Evolutionary conservation across 2,329 filamentous ascomycete genomes (phyloP), one percentile per base, ranked within the genome.

Genomic region (Fusarium nelsonii): DNA sequence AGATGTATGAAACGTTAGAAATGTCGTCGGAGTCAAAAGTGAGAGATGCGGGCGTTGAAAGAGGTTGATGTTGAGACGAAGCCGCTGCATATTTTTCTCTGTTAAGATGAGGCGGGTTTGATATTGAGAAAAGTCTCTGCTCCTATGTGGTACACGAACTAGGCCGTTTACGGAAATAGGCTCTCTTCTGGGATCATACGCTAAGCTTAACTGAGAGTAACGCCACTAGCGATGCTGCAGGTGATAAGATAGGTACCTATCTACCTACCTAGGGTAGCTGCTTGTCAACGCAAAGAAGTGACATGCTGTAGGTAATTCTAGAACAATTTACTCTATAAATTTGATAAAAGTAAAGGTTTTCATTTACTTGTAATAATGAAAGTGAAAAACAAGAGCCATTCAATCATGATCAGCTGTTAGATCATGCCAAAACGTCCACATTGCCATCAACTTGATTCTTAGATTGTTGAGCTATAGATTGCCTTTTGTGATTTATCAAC

Each of bases 41-140:
- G 41, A 49, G 7, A 34, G 39, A 30, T 16, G 53, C 10, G 43
- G 23, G 10, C 9, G 16, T 3, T 44, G 58, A 16, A 59, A 8
- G 9, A 65, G 32, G 45, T 6, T 37, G 32, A 34, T 65, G 36
- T 49, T 36, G 30, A 65, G 43, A 3, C 61, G 34, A 50, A 66
- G 61, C 11, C 45, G 55, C 26, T 65, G 62, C 62, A 65, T 51
- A 32, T 50, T 46, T 48, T 65, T 65, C 28, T 49, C 46, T 62
- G 48, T 50, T 58, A 43, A 46, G 10, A 6, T 33, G 3, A 30
- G 48, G 36, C 10, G 33, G 28, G n/a, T 48, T 61, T 65, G 62
- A 65, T 65, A 65, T 30, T 16, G 37, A 48, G 61, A 46, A 65
- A 65, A 65, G 62, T 65, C 62, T 65, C 62, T 65, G 62, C 62